Conservation (phyloP, 2,329 filamentous ascomycete genomes). For the Aspergillus calidoustus region DNA sequence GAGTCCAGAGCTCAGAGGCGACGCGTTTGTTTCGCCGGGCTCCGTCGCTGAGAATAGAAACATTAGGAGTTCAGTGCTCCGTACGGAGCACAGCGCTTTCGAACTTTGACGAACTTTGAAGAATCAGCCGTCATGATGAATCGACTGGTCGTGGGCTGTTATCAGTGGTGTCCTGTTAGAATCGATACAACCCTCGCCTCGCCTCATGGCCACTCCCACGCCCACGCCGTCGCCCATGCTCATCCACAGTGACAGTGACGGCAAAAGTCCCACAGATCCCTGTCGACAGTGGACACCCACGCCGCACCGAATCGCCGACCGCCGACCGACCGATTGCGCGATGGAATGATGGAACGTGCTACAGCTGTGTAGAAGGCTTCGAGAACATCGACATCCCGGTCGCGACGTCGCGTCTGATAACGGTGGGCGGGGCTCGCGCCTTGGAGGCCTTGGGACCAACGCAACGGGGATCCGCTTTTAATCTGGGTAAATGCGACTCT, state of each 20-base stretch:
- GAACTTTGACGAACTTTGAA: too few species aligned
- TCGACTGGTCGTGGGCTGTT: too few species aligned
- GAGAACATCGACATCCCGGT: neutral
- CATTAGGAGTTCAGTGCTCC: too few species aligned
- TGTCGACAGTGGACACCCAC: too few species aligned
- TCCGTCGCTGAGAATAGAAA: neutral
- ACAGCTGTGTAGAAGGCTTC: neutral
- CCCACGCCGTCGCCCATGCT: neutral
- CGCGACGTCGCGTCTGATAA: neutral
- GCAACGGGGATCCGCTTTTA: neutral
- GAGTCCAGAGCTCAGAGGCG: neutral
- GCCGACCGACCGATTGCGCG: neutral
- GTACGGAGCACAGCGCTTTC: too few species aligned
- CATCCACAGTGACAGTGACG: neutral
- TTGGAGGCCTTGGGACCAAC: too few species aligned
- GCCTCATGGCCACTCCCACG: too few species aligned
- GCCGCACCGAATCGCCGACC: neutral
- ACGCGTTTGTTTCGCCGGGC: neutral
- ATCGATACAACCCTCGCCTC: neutral
- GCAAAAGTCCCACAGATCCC: too few species aligned
- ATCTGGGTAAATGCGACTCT: neutral
- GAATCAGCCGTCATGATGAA: too few species aligned
- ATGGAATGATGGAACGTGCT: neutral
- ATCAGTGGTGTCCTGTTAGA: neutral
- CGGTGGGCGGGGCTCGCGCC: too few species aligned